Conservation (phyloP, 2,329 filamentous ascomycete genomes). For the Fusarium pseudonygamai region DNA sequence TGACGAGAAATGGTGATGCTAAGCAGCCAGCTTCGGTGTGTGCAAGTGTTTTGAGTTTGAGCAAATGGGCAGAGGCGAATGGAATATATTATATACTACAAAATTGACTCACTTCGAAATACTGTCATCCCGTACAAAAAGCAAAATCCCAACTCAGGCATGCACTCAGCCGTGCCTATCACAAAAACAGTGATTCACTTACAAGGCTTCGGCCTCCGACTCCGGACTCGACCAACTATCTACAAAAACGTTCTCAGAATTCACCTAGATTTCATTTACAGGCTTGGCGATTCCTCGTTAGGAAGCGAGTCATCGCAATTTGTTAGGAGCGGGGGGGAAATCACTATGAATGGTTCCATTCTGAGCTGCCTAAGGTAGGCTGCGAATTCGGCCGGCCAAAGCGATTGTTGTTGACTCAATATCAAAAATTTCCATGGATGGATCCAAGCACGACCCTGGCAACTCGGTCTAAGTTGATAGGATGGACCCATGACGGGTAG, state of each 20-base stretch:
- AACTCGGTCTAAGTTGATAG: background rate
- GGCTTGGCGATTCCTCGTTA: background rate
- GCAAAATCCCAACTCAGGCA: background rate
- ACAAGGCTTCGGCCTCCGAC: constrained; percentile 13
- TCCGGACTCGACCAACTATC: background rate
- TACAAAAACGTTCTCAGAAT: background rate
- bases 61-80: background rate
- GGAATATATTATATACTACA: background rate
- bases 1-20: background rate
- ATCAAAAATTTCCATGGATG: background rate
- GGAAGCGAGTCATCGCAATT: background rate
- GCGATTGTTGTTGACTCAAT: constrained; percentile 1
- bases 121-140: background rate
- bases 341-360: background rate
- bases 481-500: background rate
- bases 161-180: background rate
- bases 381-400: constrained; percentile 9
- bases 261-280: background rate
- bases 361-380: background rate
- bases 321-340: background rate
- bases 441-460: background rate
- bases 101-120: constrained; percentile 1
- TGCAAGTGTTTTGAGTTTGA: background rate
- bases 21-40: background rate
- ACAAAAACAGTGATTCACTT: constrained; percentile 14